phyloP scores from a whole-genome alignment of 1,284 basidiomycete genomes.

The Rhodotorula sp. region DNA sequence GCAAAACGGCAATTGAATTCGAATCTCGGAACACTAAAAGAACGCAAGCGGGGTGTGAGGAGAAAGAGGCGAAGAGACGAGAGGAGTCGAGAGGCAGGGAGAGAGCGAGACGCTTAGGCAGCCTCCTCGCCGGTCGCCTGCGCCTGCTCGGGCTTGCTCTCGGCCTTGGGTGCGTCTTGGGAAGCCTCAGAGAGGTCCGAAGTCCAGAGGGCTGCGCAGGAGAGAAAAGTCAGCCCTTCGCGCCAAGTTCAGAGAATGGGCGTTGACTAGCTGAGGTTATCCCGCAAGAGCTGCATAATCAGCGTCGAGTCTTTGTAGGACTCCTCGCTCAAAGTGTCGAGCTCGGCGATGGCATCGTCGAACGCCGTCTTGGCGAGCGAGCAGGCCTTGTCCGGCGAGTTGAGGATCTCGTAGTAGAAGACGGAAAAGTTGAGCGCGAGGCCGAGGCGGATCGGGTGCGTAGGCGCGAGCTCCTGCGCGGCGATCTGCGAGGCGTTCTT shows the following conservation, averaged over 20 bases:
- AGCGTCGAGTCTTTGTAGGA: conserved; percentile 53
- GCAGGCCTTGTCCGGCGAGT: conserved; percentile 53
- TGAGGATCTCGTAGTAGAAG: conserved; percentile 56
- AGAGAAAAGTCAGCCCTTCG: not conserved
- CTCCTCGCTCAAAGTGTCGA: conserved; percentile 55
- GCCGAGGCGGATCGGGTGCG: conserved; percentile 53
- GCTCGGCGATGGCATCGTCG: conserved; percentile 55
- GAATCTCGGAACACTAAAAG: not conserved
- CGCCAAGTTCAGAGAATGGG: not conserved
- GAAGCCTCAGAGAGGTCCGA: conserved; percentile 40
- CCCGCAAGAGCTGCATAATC: conserved; percentile 53
- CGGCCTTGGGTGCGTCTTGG: conserved; percentile 22
- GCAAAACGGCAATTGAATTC: too few species aligned
- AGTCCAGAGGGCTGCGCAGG: conserved; percentile 44
- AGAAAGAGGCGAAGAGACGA: not conserved
- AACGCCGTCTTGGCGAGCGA: conserved; percentile 54
- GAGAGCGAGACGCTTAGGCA: conserved; percentile 8
- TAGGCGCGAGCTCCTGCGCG: conserved; percentile 52
- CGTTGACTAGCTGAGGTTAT: conserved; percentile 49
- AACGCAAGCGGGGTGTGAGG: not conserved
- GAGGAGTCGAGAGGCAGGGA: not conserved
- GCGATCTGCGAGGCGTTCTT: conserved; percentile 52
- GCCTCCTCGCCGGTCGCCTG: conserved; percentile 30
- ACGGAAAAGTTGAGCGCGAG: conserved; percentile 55
- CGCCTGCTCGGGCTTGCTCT: conserved; percentile 10